These are phyloP conservation scores for Mycena belliarum DNA, from an alignment of 768 basidiomycete genomes.

Conservation along the genomic window DNA sequence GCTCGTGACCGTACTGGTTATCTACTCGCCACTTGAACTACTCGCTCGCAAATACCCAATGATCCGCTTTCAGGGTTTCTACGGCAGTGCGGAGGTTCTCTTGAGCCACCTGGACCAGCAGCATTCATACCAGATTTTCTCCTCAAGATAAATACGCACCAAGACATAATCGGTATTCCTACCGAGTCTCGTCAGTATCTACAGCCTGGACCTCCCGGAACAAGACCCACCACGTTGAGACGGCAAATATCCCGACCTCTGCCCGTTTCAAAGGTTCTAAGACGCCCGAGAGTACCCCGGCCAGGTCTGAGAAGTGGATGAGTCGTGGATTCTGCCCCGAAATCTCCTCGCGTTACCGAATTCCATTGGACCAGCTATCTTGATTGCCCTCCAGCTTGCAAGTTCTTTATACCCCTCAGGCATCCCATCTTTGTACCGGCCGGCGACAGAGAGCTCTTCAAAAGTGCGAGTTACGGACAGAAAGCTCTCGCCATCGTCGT, in stretches of 20 bases:
- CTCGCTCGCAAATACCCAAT: slow-evolving; percentile 45
- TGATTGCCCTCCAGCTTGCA: slow-evolving; percentile 58
- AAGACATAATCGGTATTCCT: slow-evolving; percentile 73
- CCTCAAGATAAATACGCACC: slow-evolving; percentile 12
- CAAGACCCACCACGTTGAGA: slow-evolving; percentile 59
- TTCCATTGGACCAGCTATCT: slow-evolving; percentile 67
- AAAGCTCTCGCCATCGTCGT: slow-evolving; percentile 33
- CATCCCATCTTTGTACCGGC: slow-evolving; percentile 39
- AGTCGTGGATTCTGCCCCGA: not conserved
- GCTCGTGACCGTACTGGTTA: no score
- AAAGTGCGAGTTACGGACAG: slow-evolving; percentile 59
- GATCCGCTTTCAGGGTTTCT: slow-evolving; percentile 45
- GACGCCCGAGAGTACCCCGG: slow-evolving; percentile 57
- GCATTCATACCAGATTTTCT: not conserved
- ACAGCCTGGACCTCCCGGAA: not conserved
- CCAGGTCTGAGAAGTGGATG: slow-evolving; percentile 43
- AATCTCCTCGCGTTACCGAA: slow-evolving; percentile 48
- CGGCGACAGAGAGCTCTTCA: slow-evolving; percentile 66
- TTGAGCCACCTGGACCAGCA: slow-evolving; percentile 34
- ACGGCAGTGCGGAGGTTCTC: slow-evolving; percentile 44
- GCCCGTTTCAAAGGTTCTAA: slow-evolving; percentile 53
- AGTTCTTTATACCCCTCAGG: slow-evolving; percentile 37
- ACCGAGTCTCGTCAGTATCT: slow-evolving; percentile 1
- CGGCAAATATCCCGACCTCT: slow-evolving; percentile 55
- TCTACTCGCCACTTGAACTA: no score